Base-by-base conservation (phyloP, 805 yeast species). In the Cyberlindnera nakhonratchasimensis region DNA sequence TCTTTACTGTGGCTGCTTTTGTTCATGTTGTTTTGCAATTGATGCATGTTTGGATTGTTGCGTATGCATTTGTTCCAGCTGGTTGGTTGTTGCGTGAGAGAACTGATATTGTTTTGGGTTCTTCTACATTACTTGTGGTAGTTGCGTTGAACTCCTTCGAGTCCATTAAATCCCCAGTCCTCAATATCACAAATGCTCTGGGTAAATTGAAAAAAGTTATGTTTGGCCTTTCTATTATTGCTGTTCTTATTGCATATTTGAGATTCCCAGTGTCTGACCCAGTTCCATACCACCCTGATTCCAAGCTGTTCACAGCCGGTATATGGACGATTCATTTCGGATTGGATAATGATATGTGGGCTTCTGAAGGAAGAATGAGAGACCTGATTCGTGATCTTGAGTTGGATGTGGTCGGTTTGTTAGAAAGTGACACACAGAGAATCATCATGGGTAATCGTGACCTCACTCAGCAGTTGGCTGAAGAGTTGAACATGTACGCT, bases 281-380 rank as follows among this genome's bases (percentile, higher is more conserved):
- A 12, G 62, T 63, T 41, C 89, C 93, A 10, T 74, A 77, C 53
- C 84, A 81, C 54, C 81, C 88, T 12, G 75, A 72, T 7, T 73
- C 86, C 3, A 76, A 80, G 52, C 62, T 86, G 5, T 76, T 93
- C 54, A 89, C 96, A 2, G 90, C 97, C 3, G 99, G 98, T 61
- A 90, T 93, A 47, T 93, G 99, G 99, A 91, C 98, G 18, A 82
- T 93, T 50, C 99, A 93, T 67, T 93, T 93, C 61, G 99, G 97
- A 19, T 73, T 93, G 38, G 99, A 93, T 62, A 93, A 93, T 63
- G 96, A 89, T 60, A 84, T 93, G 93, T 93, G 99, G 99, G 91
- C 95, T 0, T 79, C 89, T 50, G 97, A 93, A 65, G 80, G 78
- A 32, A 77, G 97, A 51, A 91, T 93, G 96, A 70, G 82, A 45